Evolutionary conservation across 768 basidiomycete genomes (phyloP).

Genomic region (Lactarius sanguifluus): DNA sequence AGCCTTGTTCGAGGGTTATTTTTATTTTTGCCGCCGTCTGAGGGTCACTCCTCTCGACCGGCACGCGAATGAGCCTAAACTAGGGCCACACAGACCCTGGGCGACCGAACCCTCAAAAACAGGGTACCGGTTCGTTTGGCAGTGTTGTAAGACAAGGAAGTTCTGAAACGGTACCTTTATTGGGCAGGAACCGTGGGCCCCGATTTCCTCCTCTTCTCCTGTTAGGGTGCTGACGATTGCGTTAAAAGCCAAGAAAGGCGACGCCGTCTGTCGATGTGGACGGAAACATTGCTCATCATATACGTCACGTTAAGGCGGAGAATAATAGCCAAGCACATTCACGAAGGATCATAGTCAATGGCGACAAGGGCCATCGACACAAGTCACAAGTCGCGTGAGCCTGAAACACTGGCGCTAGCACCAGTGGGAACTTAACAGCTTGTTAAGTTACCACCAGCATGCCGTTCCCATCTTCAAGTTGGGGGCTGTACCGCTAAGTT

Average conservation of each 20-base stretch:
- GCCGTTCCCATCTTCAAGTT: not conserved
- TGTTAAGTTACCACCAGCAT: too few species aligned
- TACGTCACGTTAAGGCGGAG: not conserved
- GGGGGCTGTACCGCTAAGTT: not conserved
- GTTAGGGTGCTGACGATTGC: not conserved
- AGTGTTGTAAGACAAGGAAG: not conserved
- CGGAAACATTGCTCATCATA: not conserved
- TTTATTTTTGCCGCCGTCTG: too few species aligned
- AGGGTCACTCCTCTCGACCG: too few species aligned
- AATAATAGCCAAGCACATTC: not conserved
- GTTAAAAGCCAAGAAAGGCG: not conserved
- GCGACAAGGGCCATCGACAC: not conserved
- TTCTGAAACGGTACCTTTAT: not conserved
- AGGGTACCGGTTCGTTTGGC: too few species aligned
- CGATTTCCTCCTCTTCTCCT: not conserved
- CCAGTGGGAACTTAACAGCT: not conserved
- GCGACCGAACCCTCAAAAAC: too few species aligned
- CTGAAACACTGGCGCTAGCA: slow-evolving; percentile 1
- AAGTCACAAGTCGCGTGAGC: not conserved
- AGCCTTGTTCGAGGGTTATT: too few species aligned
- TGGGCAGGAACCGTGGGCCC: not conserved
- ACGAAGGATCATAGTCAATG: not conserved
- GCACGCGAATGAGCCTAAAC: too few species aligned
- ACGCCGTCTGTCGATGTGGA: not conserved
- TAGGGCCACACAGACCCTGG: too few species aligned